Conservation (phyloP, 2,329 filamentous ascomycete genomes). For the Sphaceloma murrayae region DNA sequence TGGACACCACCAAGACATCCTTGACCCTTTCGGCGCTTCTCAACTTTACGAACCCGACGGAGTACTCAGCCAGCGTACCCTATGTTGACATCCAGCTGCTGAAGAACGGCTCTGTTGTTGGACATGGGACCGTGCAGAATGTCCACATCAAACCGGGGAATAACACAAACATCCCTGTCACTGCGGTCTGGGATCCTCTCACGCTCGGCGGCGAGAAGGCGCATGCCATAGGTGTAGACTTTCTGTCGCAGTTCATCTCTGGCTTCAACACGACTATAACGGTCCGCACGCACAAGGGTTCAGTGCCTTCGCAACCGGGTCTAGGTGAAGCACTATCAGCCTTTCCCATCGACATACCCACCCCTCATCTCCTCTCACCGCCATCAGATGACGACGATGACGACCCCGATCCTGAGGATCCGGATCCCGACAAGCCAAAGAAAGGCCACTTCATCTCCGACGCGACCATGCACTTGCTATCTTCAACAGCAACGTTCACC, state of each 20-base stretch:
- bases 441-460: constrained; percentile 65
- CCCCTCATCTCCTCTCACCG: constrained; percentile 51
- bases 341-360: constrained; percentile 60
- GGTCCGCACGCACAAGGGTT: constrained; percentile 58
- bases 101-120: constrained; percentile 64
- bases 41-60: constrained; percentile 84
- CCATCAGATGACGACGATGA: constrained; percentile 28
- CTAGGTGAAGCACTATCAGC: constrained; percentile 64
- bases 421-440: constrained; percentile 29
- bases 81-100: constrained; percentile 67
- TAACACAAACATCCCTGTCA: constrained; percentile 60
- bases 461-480: constrained; percentile 75
- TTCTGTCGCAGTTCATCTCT: constrained; percentile 80
- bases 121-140: constrained; percentile 60
- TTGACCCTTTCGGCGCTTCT: constrained; percentile 61
- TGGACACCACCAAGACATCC: constrained; percentile 61
- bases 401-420: constrained; percentile 29
- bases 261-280: constrained; percentile 71
- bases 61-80: constrained; percentile 74
- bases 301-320: constrained; percentile 62
- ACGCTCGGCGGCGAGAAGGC: constrained; percentile 53
- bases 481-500: constrained; percentile 76
- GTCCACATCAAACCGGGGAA: constrained; percentile 56
- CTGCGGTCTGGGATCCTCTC: constrained; percentile 64
- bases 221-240: constrained; percentile 53